Conservation (phyloP, 78 protist genomes). For the Dictyostelium citrinum region DNA sequence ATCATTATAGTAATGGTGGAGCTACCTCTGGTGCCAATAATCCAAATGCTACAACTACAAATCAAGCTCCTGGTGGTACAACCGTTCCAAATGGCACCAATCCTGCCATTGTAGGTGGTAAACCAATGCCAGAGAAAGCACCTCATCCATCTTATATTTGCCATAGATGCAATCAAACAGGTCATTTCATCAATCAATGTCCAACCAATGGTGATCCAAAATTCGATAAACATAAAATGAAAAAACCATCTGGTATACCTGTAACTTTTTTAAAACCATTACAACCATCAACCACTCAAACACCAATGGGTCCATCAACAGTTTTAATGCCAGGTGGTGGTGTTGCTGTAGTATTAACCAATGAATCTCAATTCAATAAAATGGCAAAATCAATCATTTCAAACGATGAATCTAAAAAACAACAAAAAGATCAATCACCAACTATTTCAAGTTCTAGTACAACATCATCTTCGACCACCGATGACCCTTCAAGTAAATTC, state of each 20-base stretch:
- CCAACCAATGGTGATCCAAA: constrained; percentile 85
- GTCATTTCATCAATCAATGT: constrained; percentile 83
- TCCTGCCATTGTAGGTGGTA: background rate
- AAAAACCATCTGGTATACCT: constrained; percentile 70
- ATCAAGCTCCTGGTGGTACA: background rate
- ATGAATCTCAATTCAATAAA: constrained; percentile 41
- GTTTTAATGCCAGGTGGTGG: constrained; percentile 68
- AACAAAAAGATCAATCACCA: background rate
- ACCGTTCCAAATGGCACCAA: background rate
- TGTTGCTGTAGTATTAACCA: constrained; percentile 20
- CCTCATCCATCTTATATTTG: constrained; percentile 80
- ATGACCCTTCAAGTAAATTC: background rate
- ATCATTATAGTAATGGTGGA: background rate
- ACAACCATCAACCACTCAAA: background rate
- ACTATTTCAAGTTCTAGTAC: background rate
- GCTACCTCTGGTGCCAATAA: background rate
- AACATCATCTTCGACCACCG: background rate
- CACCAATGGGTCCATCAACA: constrained; percentile 38
- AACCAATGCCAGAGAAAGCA: background rate
- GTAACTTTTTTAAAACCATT: constrained; percentile 30
- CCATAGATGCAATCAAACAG: constrained; percentile 84
- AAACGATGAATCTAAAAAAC: constrained; percentile 10
- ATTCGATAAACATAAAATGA: constrained; percentile 55
- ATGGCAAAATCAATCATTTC: constrained; percentile 50
- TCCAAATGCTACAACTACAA: background rate